A percentile compares a stretch with the other conserved stretches of the same genome.
Conservation (phyloP, 129 eudicot species). For the Helichrysum umbraculigerum region DNA sequence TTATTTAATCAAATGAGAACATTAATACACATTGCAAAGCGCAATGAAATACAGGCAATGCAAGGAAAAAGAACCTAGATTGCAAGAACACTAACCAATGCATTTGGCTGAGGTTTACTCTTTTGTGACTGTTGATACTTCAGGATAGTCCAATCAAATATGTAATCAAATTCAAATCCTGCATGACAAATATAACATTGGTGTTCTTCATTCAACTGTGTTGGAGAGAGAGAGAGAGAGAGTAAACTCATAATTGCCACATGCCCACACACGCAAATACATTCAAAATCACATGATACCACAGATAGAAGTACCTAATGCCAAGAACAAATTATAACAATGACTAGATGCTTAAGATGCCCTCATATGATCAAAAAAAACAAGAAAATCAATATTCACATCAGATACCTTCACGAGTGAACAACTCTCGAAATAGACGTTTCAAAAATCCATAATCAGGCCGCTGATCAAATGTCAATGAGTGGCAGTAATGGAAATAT, state of each 20-base stretch:
- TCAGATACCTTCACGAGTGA: slow-evolving; percentile 82
- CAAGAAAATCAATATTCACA: slow-evolving; percentile 1
- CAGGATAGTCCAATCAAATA: slow-evolving; percentile 94
- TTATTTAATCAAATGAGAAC: slow-evolving; percentile 13
- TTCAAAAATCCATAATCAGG: slow-evolving; percentile 96
- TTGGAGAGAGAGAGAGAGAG: neutral
- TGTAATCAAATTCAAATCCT: slow-evolving; percentile 90
- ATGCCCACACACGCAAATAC: neutral
- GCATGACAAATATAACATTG: slow-evolving; percentile 20
- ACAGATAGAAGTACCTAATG: neutral
- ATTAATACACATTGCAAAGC: neutral
- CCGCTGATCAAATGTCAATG: slow-evolving; percentile 94
- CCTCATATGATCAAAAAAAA: neutral
- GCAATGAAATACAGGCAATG: neutral
- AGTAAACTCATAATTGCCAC: neutral
- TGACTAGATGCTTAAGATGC: neutral
- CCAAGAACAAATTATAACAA: neutral
- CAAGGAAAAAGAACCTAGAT: slow-evolving; percentile 12
- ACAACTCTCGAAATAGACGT: slow-evolving; percentile 94
- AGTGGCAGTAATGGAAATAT: slow-evolving; percentile 95
- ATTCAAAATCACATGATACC: neutral
- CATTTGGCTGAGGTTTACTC: slow-evolving; percentile 63
- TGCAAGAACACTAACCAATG: slow-evolving; percentile 31
- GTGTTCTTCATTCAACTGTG: slow-evolving; percentile 15
- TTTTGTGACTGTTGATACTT: slow-evolving; percentile 92